These are phyloP conservation scores for Leccinum ponderosum DNA, from an alignment of 1,284 basidiomycete species.

Conservation along the genomic window DNA sequence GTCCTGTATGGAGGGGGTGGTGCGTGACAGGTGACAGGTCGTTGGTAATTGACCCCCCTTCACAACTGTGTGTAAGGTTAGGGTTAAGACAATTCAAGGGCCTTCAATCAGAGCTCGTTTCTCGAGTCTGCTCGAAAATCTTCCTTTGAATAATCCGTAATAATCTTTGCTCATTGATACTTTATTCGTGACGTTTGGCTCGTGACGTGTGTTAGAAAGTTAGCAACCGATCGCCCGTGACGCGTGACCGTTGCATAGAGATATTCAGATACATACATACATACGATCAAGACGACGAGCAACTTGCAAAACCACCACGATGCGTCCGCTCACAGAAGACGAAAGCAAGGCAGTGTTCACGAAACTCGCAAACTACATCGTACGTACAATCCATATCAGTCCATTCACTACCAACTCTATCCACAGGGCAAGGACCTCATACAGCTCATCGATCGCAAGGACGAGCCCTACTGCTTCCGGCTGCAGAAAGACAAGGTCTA, in stretches of 20 bases:
- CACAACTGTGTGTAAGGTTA: not conserved
- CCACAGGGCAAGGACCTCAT: constrained; percentile 85
- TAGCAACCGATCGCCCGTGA: not conserved
- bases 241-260: not conserved
- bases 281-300: not conserved
- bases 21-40: not conserved
- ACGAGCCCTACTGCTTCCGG: constrained; percentile 90
- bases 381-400: constrained; percentile 36
- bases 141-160: not conserved
- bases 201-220: not conserved
- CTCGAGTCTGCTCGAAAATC: not conserved
- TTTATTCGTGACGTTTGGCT: not conserved
- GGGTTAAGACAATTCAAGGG: not conserved
- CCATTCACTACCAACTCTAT: not conserved
- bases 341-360: constrained; percentile 87
- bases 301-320: constrained; percentile 28
- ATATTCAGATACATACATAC: not conserved
- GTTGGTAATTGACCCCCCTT: not conserved
- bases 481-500: constrained; percentile 90
- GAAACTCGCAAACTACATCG: constrained; percentile 91
- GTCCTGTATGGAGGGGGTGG: too few species aligned
- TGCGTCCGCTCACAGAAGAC: constrained; percentile 86
- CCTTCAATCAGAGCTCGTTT: not conserved
- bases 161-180: not conserved
- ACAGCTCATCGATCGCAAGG: constrained; percentile 82